phyloP scores from a whole-genome alignment of 208 protist species.

The Polymyxa betae region DNA sequence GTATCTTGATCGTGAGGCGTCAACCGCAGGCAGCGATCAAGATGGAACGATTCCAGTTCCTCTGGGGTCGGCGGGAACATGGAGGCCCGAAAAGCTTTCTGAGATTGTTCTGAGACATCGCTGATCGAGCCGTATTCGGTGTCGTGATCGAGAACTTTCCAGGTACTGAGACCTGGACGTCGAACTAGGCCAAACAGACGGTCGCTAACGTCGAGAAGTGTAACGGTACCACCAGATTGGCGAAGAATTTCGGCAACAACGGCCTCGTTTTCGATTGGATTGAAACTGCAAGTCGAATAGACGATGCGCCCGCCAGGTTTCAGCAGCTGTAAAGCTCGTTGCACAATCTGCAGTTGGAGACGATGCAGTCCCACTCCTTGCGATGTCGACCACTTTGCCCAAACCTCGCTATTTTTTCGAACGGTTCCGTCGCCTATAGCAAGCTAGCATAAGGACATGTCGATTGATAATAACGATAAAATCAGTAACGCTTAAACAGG shows the following conservation, averaged over 20 bases:
- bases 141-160: constrained; percentile 64
- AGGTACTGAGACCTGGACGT: constrained; percentile 65
- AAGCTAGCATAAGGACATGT: no score
- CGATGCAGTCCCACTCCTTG: constrained; percentile 56
- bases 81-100: neutral
- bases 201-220: constrained; percentile 66
- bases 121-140: neutral
- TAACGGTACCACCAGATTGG: neutral
- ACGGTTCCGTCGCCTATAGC: constrained; percentile 72
- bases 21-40: constrained; percentile 72
- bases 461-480: constrained; percentile 10
- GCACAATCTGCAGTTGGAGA: constrained; percentile 65
- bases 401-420: constrained; percentile 70
- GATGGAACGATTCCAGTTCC: constrained; percentile 45
- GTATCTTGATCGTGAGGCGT: constrained; percentile 75
- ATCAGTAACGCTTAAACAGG: neutral
- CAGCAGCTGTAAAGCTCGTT: constrained; percentile 53
- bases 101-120: neutral
- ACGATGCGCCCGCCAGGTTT: constrained; percentile 66
- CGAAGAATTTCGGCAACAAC: constrained; percentile 70
- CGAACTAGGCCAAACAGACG: constrained; percentile 62
- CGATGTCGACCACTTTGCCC: constrained; percentile 60
- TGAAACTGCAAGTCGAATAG: constrained; percentile 76
- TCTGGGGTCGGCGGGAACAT: constrained; percentile 65
- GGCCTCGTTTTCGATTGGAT: constrained; percentile 76